phyloP scores from a whole-genome alignment of 1,284 basidiomycete species.

The Sanguinoderma infundibulare region DNA sequence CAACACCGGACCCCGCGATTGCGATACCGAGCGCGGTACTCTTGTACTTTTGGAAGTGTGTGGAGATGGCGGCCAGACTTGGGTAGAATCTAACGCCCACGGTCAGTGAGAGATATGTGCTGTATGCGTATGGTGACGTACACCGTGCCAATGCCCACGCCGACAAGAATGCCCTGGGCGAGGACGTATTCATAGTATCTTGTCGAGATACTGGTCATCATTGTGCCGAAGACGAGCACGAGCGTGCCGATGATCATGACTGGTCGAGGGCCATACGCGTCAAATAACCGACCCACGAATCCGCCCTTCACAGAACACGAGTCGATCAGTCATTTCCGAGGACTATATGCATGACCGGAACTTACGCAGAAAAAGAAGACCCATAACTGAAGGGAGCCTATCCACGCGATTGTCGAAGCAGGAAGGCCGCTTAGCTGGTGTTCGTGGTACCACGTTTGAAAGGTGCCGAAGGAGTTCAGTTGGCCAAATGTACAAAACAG shows the following conservation, averaged over 20 bases:
- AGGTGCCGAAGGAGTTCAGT: slow-evolving; percentile 44
- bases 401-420: slow-evolving; percentile 49
- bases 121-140: slow-evolving; percentile 24
- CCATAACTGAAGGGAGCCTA: slow-evolving; percentile 49
- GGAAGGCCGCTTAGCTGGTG: slow-evolving; percentile 41
- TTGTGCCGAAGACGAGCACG: slow-evolving; percentile 39
- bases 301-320: slow-evolving; percentile 29
- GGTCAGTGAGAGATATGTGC: neutral
- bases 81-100: slow-evolving; percentile 35
- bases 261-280: slow-evolving; percentile 38
- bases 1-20: slow-evolving; percentile 39
- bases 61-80: slow-evolving; percentile 35
- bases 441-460: slow-evolving; percentile 48
- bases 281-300: slow-evolving; percentile 40
- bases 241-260: slow-evolving; percentile 38
- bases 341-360: neutral
- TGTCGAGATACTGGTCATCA: slow-evolving; percentile 43
- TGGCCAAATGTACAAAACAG: slow-evolving; percentile 44
- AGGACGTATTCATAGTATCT: slow-evolving; percentile 44
- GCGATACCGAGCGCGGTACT: slow-evolving; percentile 58
- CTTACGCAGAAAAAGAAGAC: slow-evolving; percentile 45
- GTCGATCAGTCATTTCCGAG: neutral
- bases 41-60: slow-evolving; percentile 60
- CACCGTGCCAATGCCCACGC: slow-evolving; percentile 41
- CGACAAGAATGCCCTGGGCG: slow-evolving; percentile 41